Evolutionary conservation across 306 rosid genomes (phyloP), one percentile per base, ranked within the genome.

Genomic region (Castanea mollissima): DNA sequence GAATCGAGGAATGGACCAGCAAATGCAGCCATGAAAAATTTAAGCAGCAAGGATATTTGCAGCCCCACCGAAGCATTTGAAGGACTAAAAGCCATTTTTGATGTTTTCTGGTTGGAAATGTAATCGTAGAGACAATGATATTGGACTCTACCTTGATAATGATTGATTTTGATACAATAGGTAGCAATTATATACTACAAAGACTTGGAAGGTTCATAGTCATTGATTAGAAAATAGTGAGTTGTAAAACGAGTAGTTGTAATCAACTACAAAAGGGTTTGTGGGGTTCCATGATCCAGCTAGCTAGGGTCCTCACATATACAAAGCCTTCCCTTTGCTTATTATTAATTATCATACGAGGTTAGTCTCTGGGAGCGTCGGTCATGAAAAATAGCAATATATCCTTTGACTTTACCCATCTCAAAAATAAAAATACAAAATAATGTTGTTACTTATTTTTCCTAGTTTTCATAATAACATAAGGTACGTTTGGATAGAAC

Each of bases 1-100:
- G 83, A 60, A 35, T 75, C 19, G 64, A 71, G 49, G 70, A 87
- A 83, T 59, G 78, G 76, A 29, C 74, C 73, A 1, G 78, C 77
- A 1, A 59, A 76, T 16, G 78, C 64, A 58, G 76, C 73, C 38
- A 6, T 20, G n/a, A 64, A 74, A 16, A 70, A 41, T 78, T 79
- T 41, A 8, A 79, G 31, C 70, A 44, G 20, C 16, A 64, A 65
- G 13, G 73, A 23, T 6, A 79, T 31, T 31, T 71, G 23, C 75
- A 79, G 18, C 55, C 51, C 68, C 35, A 75, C 51, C 1, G 81
- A 63, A 21, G 64, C 71, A 69, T 35, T 78, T 16, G 23, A 55
- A 77, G 68, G n/a, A 55, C 23, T 32, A 25, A 23, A 3, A 2
- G 54, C 52, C 44, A 69, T 54, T 13, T 56, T 27, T 32, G 55